Evolutionary conservation across 2,329 filamentous ascomycete genomes (phyloP).

Genomic region (Cladosporium sp.): DNA sequence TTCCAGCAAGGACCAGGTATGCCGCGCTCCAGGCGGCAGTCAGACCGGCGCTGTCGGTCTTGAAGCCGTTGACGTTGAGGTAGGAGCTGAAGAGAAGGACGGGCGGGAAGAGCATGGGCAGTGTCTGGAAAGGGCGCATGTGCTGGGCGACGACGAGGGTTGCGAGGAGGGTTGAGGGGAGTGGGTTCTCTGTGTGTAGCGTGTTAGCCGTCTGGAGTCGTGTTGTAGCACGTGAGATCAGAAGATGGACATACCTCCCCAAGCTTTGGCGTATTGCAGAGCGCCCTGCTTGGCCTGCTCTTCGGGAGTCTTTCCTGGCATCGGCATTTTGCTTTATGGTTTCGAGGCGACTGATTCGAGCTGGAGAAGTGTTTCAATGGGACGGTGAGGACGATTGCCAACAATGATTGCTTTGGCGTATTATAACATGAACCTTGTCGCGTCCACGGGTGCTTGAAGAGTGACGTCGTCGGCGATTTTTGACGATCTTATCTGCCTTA

Average conservation of each 20-base stretch:
- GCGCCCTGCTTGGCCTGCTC: conserved; percentile 43
- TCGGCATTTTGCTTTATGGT: conserved; percentile 32
- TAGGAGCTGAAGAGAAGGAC: conserved; percentile 66
- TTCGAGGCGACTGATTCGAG: neutral
- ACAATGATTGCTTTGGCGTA: neutral
- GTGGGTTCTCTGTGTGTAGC: conserved; percentile 57
- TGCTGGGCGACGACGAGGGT: conserved; percentile 67
- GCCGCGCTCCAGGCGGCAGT: conserved; percentile 65
- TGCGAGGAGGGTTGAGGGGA: conserved; percentile 65
- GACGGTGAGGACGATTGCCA: neutral
- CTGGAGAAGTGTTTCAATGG: neutral
- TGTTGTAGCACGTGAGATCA: neutral
- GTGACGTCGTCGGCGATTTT: conserved; percentile 2
- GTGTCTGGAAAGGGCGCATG: conserved; percentile 62
- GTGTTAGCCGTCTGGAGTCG: conserved; percentile 18
- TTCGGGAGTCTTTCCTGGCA: conserved; percentile 41
- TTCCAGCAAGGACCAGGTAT: conserved; percentile 61
- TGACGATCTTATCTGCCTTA: neutral
- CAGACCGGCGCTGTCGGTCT: conserved; percentile 63
- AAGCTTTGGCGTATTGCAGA: conserved; percentile 50
- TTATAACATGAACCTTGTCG: neutral
- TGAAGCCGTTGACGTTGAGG: conserved; percentile 62
- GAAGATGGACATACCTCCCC: conserved; percentile 50
- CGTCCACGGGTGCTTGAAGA: neutral
- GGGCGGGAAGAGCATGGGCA: conserved; percentile 68